Conservation (phyloP, 2,329 filamentous ascomycete genomes). For the Grosmannia serpens region DNA sequence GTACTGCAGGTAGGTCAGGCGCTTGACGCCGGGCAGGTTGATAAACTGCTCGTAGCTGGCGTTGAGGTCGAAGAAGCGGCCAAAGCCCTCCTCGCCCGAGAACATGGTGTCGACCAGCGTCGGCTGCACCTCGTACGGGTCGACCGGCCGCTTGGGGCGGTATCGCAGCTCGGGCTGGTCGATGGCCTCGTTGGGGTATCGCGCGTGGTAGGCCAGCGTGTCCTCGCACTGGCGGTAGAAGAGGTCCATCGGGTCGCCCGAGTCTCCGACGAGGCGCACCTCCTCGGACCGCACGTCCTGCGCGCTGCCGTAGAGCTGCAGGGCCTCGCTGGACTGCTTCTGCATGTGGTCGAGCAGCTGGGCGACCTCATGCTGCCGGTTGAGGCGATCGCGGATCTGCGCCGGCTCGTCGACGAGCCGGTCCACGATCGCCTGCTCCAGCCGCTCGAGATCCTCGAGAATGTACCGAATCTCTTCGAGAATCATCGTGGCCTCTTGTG, state of each 20-base stretch:
- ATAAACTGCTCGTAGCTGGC: slow-evolving; percentile 76
- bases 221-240: slow-evolving; percentile 78
- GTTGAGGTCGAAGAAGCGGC: slow-evolving; percentile 84
- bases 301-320: slow-evolving; percentile 75
- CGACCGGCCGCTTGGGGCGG: slow-evolving; percentile 50
- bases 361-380: slow-evolving; percentile 83
- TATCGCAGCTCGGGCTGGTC: slow-evolving; percentile 94
- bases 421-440: slow-evolving; percentile 89
- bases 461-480: slow-evolving; percentile 89
- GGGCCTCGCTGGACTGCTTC: slow-evolving; percentile 66
- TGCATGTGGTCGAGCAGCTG: slow-evolving; percentile 82
- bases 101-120: slow-evolving; percentile 82
- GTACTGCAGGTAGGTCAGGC: slow-evolving; percentile 84
- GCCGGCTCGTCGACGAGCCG: slow-evolving; percentile 80
- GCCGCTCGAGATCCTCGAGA: slow-evolving; percentile 90
- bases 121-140: slow-evolving; percentile 50
- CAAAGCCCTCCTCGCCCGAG: slow-evolving; percentile 88
- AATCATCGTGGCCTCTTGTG: slow-evolving; percentile 43
- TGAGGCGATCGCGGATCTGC: slow-evolving; percentile 82
- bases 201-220: slow-evolving; percentile 77
- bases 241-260: slow-evolving; percentile 76
- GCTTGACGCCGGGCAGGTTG: slow-evolving; percentile 78
- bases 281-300: slow-evolving; percentile 63
- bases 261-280: slow-evolving; percentile 57
- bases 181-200: slow-evolving; percentile 87